Conservation (phyloP, 2,329 filamentous ascomycete genomes). For the Beauveria rudraprayagi region DNA sequence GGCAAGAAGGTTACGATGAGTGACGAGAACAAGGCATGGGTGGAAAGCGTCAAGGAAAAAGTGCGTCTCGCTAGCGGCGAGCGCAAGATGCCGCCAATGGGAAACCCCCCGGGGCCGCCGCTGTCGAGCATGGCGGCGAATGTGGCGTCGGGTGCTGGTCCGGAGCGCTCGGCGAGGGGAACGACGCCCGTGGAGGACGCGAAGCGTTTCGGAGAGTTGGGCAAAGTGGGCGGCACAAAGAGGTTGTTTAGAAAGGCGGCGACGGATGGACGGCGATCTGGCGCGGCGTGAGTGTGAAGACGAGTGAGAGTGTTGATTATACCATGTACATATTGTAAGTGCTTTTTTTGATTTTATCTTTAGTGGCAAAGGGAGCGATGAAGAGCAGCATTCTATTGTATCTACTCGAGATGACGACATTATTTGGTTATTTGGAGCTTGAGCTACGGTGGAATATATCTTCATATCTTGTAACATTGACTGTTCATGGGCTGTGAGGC, state of each 20-base stretch:
- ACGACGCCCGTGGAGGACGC: constrained; percentile 13
- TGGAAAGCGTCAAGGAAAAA: constrained; percentile 75
- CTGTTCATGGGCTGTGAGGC: too few species aligned
- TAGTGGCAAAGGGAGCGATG: background rate
- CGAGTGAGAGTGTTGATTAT: background rate
- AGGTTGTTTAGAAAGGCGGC: constrained; percentile 53
- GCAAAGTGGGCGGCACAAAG: constrained; percentile 65
- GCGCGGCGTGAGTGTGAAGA: background rate
- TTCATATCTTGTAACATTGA: background rate
- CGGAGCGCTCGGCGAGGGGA: background rate
- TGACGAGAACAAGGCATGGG: constrained; percentile 69
- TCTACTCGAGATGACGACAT: background rate
- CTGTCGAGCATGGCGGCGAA: background rate
- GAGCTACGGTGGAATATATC: background rate
- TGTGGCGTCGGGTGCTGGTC: background rate
- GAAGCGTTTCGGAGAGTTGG: constrained; percentile 58
- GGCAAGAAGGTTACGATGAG: constrained; percentile 58
- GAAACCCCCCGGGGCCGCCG: constrained; percentile 14
- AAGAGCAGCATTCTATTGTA: background rate
- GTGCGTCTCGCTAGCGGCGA: constrained; percentile 63
- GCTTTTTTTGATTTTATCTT: background rate
- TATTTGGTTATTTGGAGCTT: background rate
- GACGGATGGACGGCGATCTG: background rate
- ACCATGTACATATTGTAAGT: constrained; percentile 2
- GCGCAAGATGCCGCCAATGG: constrained; percentile 25